Conservation (phyloP, 208 protist species). For the Trypanosoma brucei region DNA sequence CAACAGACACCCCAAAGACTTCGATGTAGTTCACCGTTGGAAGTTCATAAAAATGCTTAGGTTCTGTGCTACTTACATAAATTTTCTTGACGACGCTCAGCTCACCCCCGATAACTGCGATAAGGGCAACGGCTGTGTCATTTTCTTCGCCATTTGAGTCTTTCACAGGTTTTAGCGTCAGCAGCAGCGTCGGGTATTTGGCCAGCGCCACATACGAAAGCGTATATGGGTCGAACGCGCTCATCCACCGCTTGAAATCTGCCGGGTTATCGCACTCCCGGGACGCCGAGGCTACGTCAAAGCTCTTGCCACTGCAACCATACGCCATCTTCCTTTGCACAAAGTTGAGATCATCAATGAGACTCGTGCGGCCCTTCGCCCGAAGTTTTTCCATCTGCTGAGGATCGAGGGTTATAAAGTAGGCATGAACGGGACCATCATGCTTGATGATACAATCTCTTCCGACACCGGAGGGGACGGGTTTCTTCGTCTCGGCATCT, state of each 20-base stretch:
- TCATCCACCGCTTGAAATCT: conserved; percentile 24
- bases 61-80: conserved; percentile 69
- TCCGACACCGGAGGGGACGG: conserved; percentile 15
- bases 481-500: background rate
- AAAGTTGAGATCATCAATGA: conserved; percentile 61
- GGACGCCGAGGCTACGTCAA: conserved; percentile 9
- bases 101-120: conserved; percentile 35
- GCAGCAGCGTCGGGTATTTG: conserved; percentile 43
- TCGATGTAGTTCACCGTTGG: conserved; percentile 78
- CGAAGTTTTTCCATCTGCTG: conserved; percentile 47
- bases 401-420: conserved; percentile 71
- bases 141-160: conserved; percentile 6
- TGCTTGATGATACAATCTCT: conserved; percentile 27
- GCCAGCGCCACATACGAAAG: conserved; percentile 67
- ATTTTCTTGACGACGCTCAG: conserved; percentile 54
- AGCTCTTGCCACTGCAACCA: conserved; percentile 40
- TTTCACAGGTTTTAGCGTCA: conserved; percentile 30
- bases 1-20: conserved; percentile 53
- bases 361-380: conserved; percentile 25
- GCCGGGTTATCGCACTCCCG: background rate
- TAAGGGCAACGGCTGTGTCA: conserved; percentile 37
- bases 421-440: conserved; percentile 55
- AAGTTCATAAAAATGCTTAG: conserved; percentile 74
- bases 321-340: conserved; percentile 78
- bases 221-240: conserved; percentile 32